Base-by-base conservation (phyloP, 495 filamentous ascomycete genomes). In the Saxispiralis lemnorum region DNA sequence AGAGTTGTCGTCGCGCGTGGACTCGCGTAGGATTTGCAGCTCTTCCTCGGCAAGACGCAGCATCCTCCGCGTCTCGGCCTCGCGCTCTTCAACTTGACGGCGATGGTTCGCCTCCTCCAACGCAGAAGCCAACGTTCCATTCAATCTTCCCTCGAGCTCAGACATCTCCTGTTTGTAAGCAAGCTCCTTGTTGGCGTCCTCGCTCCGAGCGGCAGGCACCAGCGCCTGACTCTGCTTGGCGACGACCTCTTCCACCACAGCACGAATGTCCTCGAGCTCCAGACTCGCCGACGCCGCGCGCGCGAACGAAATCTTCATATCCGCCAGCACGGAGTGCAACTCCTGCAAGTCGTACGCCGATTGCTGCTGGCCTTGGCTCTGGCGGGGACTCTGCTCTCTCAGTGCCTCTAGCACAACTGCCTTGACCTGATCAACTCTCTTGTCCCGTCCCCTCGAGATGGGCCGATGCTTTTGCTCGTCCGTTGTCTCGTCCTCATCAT, bases 401-500 rank as follows among this genome's bases (percentile, higher is more conserved):
- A 55, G 21, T 0, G 81, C 83, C 47, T 97, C 87, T 44, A 76
- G 59, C n/a, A 96, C 68, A 37, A 78, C 75, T 32, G 66, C 66
- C 51, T 81, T 83, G 50, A 96, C 76, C 63, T 55, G 45, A 18
- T 55, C 49, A 18, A 52, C 21, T 21, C 42, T 31, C 49, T 55
- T 55, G 30, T 48, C 47, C 17, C 42, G 70, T 49, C 71, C 73
- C 7, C 76, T 75, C 7, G 82, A 78, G 13, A 71, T 76, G 12
- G 68, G 71, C 21, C 79, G 73, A 24, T 70, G 66, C 33, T 63
- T 59, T 30, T 61, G 59, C 7, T 55, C 61, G 6, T 74, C 77
- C 1, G 43, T 30, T 4, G 41, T 14, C 18, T 93, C 84, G 52
- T 93, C 87, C 55, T 94, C 87, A 49, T 96, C 89, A 49, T 96